These are phyloP conservation scores for Pseudotsuga menziesii DNA, from an alignment of 75 land plant genomes.

Conservation along the genomic window DNA sequence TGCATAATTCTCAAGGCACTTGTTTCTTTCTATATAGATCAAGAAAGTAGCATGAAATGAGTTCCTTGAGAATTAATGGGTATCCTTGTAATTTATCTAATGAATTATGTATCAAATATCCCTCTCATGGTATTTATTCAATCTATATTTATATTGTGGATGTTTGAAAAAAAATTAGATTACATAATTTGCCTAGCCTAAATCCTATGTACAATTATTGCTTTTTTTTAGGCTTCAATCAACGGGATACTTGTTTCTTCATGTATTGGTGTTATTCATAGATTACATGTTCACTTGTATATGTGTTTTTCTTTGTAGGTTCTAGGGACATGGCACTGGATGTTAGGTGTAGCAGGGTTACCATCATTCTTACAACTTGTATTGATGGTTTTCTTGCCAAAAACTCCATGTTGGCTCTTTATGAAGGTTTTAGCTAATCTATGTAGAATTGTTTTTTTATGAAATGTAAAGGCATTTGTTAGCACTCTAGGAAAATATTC, in stretches of 20 bases:
- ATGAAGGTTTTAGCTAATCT: conserved; percentile 39
- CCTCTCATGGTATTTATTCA: no score
- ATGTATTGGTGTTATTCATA: background rate
- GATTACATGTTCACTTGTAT: no score
- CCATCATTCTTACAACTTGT: conserved; percentile 70
- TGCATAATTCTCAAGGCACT: no score
- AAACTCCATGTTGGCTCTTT: conserved; percentile 86
- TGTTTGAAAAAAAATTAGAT: background rate
- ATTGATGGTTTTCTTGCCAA: conserved; percentile 67
- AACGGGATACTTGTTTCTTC: background rate
- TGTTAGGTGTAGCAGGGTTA: conserved; percentile 73
- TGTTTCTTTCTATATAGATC: no score
- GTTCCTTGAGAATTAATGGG: background rate
- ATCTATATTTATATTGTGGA: background rate
- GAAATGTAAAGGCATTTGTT: background rate
- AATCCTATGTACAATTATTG: no score
- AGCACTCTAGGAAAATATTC: no score
- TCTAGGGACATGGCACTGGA: conserved; percentile 84
- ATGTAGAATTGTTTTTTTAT: background rate
- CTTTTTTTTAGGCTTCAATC: background rate
- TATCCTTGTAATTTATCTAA: background rate
- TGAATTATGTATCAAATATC: background rate
- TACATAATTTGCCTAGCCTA: background rate
- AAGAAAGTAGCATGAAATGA: background rate
- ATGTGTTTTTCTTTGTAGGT: conserved; percentile 33